Conservation (phyloP, 2,329 filamentous ascomycete species). For the Phaeosphaeriaceae sp. region DNA sequence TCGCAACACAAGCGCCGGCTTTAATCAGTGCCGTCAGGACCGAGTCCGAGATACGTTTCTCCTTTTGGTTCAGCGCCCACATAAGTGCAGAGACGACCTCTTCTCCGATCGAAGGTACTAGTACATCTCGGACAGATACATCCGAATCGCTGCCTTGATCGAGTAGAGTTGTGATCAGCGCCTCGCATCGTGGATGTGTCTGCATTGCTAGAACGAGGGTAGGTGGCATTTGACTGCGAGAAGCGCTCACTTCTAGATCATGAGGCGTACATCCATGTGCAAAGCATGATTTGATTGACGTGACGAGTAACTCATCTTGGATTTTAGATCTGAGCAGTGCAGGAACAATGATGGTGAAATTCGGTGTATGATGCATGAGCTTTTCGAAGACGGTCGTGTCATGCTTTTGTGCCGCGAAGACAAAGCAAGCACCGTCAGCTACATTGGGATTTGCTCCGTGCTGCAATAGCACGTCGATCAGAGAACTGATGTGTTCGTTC, state of each 20-base stretch:
- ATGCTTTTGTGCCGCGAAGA: conserved; percentile 35
- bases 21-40: conserved; percentile 66
- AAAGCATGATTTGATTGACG: conserved; percentile 62
- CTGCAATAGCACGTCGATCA: conserved; percentile 35
- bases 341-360: conserved; percentile 61
- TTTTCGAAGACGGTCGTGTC: conserved; percentile 30
- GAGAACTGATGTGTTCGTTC: conserved; percentile 9
- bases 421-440: conserved; percentile 38
- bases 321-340: conserved; percentile 62
- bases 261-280: conserved; percentile 52
- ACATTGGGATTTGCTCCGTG: conserved; percentile 40
- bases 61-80: conserved; percentile 68
- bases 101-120: conserved; percentile 57
- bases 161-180: conserved; percentile 28
- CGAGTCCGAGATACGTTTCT: conserved; percentile 66
- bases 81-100: conserved; percentile 65
- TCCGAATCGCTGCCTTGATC: conserved; percentile 45
- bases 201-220: conserved; percentile 34
- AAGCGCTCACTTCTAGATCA: conserved; percentile 19
- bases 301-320: conserved; percentile 53
- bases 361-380: conserved; percentile 53
- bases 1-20: conserved; percentile 64
- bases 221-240: conserved; percentile 17
- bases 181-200: conserved; percentile 32
- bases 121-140: conserved; percentile 52